Evolutionary conservation across 805 yeast genomes (phyloP).

Genomic region (Myxozyma udenii): DNA sequence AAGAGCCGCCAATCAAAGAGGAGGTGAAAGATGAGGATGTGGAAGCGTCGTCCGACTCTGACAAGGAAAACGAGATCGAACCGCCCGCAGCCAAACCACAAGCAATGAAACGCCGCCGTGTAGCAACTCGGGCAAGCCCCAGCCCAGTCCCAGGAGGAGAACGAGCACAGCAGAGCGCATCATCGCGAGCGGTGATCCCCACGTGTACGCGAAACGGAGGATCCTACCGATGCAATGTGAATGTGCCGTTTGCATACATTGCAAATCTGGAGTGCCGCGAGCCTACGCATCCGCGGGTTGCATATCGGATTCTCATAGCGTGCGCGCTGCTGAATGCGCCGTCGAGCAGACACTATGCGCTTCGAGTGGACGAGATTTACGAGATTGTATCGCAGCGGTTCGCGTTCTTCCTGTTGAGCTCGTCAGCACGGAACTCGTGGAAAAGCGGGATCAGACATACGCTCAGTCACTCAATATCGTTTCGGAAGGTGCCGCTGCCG

Average conservation of each 20-base stretch:
- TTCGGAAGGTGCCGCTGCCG: slow-evolving; percentile 1
- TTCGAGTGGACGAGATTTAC: slow-evolving; percentile 14
- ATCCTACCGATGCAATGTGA: slow-evolving; percentile 10
- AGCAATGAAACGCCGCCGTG: too few relatives aligned
- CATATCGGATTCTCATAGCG: slow-evolving; percentile 11
- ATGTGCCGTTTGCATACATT: slow-evolving; percentile 7
- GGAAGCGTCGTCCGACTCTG: too few relatives aligned
- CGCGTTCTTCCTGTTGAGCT: neutral
- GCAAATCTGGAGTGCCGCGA: neutral
- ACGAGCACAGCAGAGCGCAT: too few relatives aligned
- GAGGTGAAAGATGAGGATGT: too few relatives aligned
- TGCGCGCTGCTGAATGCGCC: slow-evolving; percentile 14
- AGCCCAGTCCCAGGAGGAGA: too few relatives aligned
- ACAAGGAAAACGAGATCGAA: too few relatives aligned
- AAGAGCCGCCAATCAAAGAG: too few relatives aligned
- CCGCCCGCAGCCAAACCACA: too few relatives aligned
- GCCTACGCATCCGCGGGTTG: slow-evolving; percentile 1
- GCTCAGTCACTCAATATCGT: slow-evolving; percentile 12
- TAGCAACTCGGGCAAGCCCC: too few relatives aligned
- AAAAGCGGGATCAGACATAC: slow-evolving; percentile 14
- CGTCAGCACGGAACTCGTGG: slow-evolving; percentile 15
- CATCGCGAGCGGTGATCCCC: too few relatives aligned
- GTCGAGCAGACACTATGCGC: neutral
- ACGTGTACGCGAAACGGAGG: slow-evolving; percentile 10
- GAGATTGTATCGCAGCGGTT: slow-evolving; percentile 3